These are phyloP conservation scores for Aquanectria penicillioides DNA, from an alignment of 2,329 filamentous ascomycete genomes.

Conservation along the genomic window DNA sequence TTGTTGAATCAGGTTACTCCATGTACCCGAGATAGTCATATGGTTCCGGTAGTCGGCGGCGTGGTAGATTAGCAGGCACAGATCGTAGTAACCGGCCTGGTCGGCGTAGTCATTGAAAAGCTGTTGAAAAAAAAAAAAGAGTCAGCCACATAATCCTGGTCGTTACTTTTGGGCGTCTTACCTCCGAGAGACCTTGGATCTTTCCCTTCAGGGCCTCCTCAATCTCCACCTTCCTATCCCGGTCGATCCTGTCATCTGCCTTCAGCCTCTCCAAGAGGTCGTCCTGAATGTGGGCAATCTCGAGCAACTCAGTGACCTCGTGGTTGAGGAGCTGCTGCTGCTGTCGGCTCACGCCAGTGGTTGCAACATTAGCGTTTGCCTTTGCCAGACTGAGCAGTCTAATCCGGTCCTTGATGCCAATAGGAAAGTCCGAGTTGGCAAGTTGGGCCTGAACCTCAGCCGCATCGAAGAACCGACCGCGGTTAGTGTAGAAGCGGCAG, in stretches of 20 bases:
- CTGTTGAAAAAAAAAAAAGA: constrained; percentile 52
- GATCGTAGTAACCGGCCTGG: constrained; percentile 90
- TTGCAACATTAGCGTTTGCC: constrained; percentile 88
- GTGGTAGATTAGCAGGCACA: constrained; percentile 92
- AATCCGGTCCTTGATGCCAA: constrained; percentile 87
- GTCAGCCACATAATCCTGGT: constrained; percentile 31
- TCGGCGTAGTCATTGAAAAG: constrained; percentile 95
- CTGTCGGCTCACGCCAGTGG: constrained; percentile 79
- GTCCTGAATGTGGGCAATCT: constrained; percentile 94
- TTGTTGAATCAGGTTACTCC: constrained; percentile 82
- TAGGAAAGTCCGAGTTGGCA: constrained; percentile 81
- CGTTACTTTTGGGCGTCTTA: constrained; percentile 55
- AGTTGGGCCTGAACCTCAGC: constrained; percentile 87
- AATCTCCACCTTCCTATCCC: constrained; percentile 72
- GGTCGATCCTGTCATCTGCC: constrained; percentile 74
- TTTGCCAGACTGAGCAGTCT: constrained; percentile 90
- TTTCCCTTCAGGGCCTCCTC: constrained; percentile 77
- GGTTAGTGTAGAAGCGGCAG: constrained; percentile 91
- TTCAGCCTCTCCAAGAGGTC: constrained; percentile 84
- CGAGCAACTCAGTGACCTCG: constrained; percentile 85
- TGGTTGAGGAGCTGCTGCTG: constrained; percentile 87
- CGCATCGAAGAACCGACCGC: constrained; percentile 84
- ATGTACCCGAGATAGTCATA: constrained; percentile 84
- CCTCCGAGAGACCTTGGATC: constrained; percentile 79
- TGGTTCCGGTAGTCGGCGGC: constrained; percentile 90